These are phyloP conservation scores for Capsella bursapastoris DNA, from an alignment of 345 rosid genomes.

Conservation along the genomic window DNA sequence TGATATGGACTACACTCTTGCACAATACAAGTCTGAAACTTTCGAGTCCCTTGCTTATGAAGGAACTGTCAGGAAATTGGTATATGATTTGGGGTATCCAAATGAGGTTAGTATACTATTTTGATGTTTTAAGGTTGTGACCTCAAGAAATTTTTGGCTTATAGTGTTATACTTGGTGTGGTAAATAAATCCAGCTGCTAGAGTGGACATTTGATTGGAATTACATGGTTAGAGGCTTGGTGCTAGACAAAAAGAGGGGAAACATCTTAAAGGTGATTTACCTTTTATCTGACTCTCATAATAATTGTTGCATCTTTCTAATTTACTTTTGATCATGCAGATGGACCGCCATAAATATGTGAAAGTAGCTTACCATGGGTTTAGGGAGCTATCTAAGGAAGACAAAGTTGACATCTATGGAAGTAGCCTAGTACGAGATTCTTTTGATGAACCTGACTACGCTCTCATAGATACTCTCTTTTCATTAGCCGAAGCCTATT, in stretches of 20 bases:
- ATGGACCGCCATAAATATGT: slow-evolving; percentile 99
- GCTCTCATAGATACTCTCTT: slow-evolving; percentile 97
- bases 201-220: slow-evolving; percentile 90
- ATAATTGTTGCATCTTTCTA: slow-evolving; percentile 5
- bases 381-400: slow-evolving; percentile 88
- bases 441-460: slow-evolving; percentile 95
- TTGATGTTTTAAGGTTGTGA: slow-evolving; percentile 4
- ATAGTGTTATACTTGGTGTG: slow-evolving; percentile 1
- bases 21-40: slow-evolving; percentile 95
- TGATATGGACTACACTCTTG: slow-evolving; percentile 99
- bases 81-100: slow-evolving; percentile 88
- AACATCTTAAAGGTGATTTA: slow-evolving; percentile 83
- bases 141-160: neutral
- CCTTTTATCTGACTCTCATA: neutral
- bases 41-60: slow-evolving; percentile 93
- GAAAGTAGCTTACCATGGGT: slow-evolving; percentile 98
- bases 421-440: slow-evolving; percentile 76
- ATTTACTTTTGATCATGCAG: slow-evolving; percentile 48
- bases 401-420: slow-evolving; percentile 89
- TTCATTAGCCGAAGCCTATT: slow-evolving; percentile 92
- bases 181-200: slow-evolving; percentile 57
- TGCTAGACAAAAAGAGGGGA: slow-evolving; percentile 95
- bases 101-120: slow-evolving; percentile 57
- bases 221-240: slow-evolving; percentile 97
- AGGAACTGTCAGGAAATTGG: slow-evolving; percentile 89